Evolutionary conservation across 1,284 basidiomycete species (phyloP).

Genomic region (Chiua sp.): DNA sequence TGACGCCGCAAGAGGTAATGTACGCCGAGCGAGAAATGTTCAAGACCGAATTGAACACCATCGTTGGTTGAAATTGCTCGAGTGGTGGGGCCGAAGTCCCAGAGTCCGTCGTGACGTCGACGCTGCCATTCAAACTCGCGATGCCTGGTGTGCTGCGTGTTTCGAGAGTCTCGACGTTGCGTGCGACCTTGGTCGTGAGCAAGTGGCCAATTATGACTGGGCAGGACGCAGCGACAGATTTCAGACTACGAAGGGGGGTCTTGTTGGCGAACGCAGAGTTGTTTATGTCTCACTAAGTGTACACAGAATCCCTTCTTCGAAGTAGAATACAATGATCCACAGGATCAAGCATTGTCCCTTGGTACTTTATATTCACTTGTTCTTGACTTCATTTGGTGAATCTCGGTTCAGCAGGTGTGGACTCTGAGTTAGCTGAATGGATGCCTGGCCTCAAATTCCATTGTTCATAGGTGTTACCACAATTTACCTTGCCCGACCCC

Average conservation of each 20-base stretch:
- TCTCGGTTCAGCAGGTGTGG: too few species aligned
- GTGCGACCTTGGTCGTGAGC: constrained; percentile 65
- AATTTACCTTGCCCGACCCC: too few species aligned
- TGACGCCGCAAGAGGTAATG: constrained; percentile 58
- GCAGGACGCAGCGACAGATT: constrained; percentile 66
- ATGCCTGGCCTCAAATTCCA: too few species aligned
- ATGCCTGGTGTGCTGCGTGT: constrained; percentile 30
- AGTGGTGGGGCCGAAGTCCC: too few species aligned
- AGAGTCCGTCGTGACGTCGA: constrained; percentile 26
- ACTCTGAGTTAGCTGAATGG: too few species aligned
- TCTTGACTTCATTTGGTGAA: too few species aligned
- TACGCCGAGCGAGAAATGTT: constrained; percentile 76
- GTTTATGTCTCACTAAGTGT: too few species aligned
- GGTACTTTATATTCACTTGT: too few species aligned
- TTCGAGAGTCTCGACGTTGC: constrained; percentile 51
- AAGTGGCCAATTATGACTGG: constrained; percentile 60
- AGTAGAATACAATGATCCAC: too few species aligned
- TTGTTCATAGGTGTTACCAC: too few species aligned
- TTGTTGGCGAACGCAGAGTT: constrained; percentile 75
- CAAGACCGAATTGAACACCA: constrained; percentile 75
- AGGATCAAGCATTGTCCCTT: too few species aligned
- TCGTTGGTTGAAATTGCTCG: constrained; percentile 73
- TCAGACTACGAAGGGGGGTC: constrained; percentile 79
- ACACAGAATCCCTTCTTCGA: too few species aligned
- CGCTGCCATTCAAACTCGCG: constrained; percentile 33